Conservation (phyloP, 2,329 filamentous ascomycete genomes). For the Phoma sp. region DNA sequence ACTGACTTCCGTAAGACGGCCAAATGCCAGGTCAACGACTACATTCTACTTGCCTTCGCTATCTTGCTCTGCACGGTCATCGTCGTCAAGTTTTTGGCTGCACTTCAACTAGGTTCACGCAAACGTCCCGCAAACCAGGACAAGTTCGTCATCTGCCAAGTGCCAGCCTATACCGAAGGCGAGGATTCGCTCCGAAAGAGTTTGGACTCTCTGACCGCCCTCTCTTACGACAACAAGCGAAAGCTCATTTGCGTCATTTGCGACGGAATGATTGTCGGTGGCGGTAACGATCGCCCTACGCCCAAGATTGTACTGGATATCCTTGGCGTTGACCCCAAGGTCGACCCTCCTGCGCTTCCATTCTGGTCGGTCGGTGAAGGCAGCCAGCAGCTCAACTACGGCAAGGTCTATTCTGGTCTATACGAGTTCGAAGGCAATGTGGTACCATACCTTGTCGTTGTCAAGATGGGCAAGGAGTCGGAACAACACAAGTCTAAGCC, state of each 20-base stretch:
- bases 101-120: conserved; percentile 92
- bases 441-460: conserved; percentile 92
- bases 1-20: conserved; percentile 82
- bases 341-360: conserved; percentile 90
- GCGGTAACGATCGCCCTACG: conserved; percentile 94
- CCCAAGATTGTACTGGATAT: conserved; percentile 98
- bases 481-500: conserved; percentile 91
- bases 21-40: conserved; percentile 87
- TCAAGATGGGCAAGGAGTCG: conserved; percentile 97
- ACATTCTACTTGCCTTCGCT: conserved; percentile 86
- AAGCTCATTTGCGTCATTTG: conserved; percentile 97
- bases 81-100: conserved; percentile 86
- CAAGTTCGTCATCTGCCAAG: conserved; percentile 98
- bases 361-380: conserved; percentile 93
- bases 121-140: conserved; percentile 88
- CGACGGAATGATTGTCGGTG: conserved; percentile 95
- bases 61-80: conserved; percentile 83
- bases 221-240: conserved; percentile 97
- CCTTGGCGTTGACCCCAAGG: conserved; percentile 93
- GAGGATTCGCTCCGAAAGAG: conserved; percentile 94
- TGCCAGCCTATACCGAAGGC: conserved; percentile 96
- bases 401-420: conserved; percentile 96
- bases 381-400: conserved; percentile 94
- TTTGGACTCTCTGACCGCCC: conserved; percentile 89
- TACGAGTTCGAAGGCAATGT: conserved; percentile 99